Base-by-base conservation (phyloP, 371 early-diverging fungal species). In the Mucor lusitanicus region DNA sequence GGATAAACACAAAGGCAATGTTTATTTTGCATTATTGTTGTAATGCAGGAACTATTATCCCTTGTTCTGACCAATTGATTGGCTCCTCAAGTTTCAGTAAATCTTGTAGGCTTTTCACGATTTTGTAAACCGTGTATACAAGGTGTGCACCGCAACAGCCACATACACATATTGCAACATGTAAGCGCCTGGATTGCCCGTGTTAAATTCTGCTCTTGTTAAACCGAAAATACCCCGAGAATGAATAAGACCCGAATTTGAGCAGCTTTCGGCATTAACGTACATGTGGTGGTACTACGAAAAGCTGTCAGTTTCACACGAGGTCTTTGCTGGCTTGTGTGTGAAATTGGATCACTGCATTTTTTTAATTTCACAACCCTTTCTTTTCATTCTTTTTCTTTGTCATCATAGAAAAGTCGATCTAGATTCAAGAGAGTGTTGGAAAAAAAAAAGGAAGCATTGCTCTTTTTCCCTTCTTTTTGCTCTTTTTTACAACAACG, bases 221-320 rank as follows among this genome's bases (percentile, higher is more conserved):
- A 11, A 25, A 50, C 25, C 50, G 25, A 50, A 50, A 50, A 50
- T 50, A 19, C 50, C 50, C 48, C 48, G 48, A 48, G 23, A 48
- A 23, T 9, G 11, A 23, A 48, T 48, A 50, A 50, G 23, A 23
- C 25, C 50, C 50, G 50, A 23, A 25, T 19, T 12, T 19, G 37
- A 37, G 13, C 13, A 37, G 37, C 3, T 37, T 25, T 50, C 50
- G 50, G 25, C 25, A 50, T 50, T n/a, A 44, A 44, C 17, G 0
- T 44, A n/a, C n/a, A 33, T 33, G 8, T 33, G 8, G 8, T 33
- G 8, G 35, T 11, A 35, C 13, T 12, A 37, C 44, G 23, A 50
- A 50, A 50, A 58, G 30, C 53, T 53, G 53, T 53, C 53, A 53
- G 53, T 53, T 53, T 53, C 53, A 53, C 53, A 53, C 53, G 53